phyloP scores from a whole-genome alignment of 164 flowering plant species.

The Piper longum region DNA sequence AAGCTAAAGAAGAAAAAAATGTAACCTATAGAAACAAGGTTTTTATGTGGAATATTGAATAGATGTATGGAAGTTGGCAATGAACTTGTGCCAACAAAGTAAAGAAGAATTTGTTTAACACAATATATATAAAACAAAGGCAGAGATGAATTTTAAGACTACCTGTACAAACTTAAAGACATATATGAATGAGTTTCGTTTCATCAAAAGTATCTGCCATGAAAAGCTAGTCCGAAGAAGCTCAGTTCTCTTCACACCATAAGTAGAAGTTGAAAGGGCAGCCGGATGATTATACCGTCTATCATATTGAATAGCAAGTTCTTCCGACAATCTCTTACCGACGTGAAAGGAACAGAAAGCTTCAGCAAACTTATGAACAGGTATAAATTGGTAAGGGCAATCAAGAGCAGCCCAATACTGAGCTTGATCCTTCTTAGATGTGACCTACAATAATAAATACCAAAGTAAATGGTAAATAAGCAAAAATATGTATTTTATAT shows the following conservation, averaged over 20 bases:
- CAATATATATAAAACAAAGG: too few species aligned
- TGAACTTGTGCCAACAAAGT: too few species aligned
- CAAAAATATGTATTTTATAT: not conserved
- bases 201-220: constrained; percentile 86
- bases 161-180: constrained; percentile 91
- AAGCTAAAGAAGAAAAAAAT: too few species aligned
- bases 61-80: too few species aligned
- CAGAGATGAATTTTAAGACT: constrained; percentile 1
- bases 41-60: too few species aligned
- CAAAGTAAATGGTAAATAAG: not conserved
- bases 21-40: constrained; percentile 37
- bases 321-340: constrained; percentile 48
- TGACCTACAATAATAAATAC: constrained; percentile 34
- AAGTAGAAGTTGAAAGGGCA: constrained; percentile 60
- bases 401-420: constrained; percentile 77
- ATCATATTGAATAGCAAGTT: constrained; percentile 18
- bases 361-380: constrained; percentile 71
- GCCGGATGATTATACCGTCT: constrained; percentile 66
- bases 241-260: constrained; percentile 56
- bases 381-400: constrained; percentile 52
- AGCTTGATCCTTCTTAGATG: constrained; percentile 86
- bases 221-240: constrained; percentile 66
- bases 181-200: constrained; percentile 81
- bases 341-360: constrained; percentile 50
- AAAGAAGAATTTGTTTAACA: too few species aligned